phyloP scores from a whole-genome alignment of 257 asterid species.

The Gentiana dahurica region DNA sequence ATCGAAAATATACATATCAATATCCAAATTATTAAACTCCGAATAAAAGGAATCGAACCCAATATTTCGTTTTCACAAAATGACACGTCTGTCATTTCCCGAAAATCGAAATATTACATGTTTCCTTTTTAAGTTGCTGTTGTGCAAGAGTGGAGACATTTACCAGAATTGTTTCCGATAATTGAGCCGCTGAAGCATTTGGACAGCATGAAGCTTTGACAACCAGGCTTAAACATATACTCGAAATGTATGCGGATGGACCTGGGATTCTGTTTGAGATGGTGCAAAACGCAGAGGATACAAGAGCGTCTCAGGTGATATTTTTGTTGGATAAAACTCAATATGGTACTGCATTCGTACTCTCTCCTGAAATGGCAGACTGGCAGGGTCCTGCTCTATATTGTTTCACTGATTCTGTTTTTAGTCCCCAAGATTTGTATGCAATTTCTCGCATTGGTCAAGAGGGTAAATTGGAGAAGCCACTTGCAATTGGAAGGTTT shows the following conservation, averaged over 20 bases:
- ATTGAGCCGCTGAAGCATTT: conserved; percentile 98
- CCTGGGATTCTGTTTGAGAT: conserved; percentile 89
- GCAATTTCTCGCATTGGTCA: conserved; percentile 98
- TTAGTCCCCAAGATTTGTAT: conserved; percentile 90
- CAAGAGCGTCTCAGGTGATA: conserved; percentile 74
- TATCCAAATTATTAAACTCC: too few species aligned
- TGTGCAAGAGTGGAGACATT: too few species aligned
- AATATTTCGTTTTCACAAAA: too few species aligned
- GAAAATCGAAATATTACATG: too few species aligned
- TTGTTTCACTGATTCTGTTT: conserved; percentile 91
- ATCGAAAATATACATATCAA: too few species aligned
- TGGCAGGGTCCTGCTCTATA: conserved; percentile 99
- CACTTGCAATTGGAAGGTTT: conserved; percentile 96
- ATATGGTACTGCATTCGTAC: conserved; percentile 83
- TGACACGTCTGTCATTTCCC: too few species aligned
- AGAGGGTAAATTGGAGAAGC: conserved; percentile 92
- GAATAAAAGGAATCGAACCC: too few species aligned
- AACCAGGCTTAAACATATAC: conserved; percentile 90
- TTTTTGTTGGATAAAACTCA: conserved; percentile 91
- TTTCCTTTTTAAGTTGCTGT: too few species aligned
- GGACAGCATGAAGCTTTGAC: conserved; percentile 98
- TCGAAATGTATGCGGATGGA: conserved; percentile 98
- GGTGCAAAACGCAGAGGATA: conserved; percentile 97
- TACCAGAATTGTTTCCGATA: too few species aligned
- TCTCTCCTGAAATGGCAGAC: conserved; percentile 98